Base-by-base conservation (phyloP, 441 rosid genomes). In the Euphorbia corollata region DNA sequence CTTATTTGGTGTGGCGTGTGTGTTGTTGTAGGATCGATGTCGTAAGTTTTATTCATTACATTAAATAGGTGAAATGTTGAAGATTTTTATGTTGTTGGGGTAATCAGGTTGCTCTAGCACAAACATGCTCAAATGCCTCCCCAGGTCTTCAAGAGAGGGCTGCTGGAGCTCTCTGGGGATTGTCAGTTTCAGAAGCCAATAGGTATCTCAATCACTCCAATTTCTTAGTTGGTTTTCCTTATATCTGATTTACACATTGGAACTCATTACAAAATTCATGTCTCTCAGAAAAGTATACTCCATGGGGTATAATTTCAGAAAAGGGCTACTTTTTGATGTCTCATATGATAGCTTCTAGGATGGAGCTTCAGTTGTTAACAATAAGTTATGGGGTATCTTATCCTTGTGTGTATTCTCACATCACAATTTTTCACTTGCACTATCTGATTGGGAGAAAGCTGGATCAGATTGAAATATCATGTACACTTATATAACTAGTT, bases 141-240 rank as follows among this genome's bases (percentile, higher is more conserved):
- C 86, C 88, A 34, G 97, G 97, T 81, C 99, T 94, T 76, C 99
- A 94, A 81, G 99, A 89, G 80, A 86, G 97, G 78, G 99, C 96
- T 19, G 99, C 97, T 58, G 99, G 99, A 72, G 99, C 97, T 70
- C 93, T 94, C 11, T 91, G 97, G 99, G 99, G 99, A 74, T 82
- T 94, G 78, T 94, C 97, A 0, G 97, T 94, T 22, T 94, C 97
- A 38, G 97, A 94, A 86, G 87, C 93, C 70, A 94, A 91, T 75
- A 89, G 96, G 97, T 93, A 77, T 53, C 30, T 73, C 63, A n/a
- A 64, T 20, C 30, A 36, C 30, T 65, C 48, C 16, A 30, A 12
- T 20, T 24, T 54, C 38, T 51, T 38, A 11, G 18, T 20, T 50
- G 50, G 1, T 11, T 55, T 55, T 45, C 8, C 30, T 47, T 13